Conservation (phyloP, 805 yeast species). For the Saturnispora hagleri region DNA sequence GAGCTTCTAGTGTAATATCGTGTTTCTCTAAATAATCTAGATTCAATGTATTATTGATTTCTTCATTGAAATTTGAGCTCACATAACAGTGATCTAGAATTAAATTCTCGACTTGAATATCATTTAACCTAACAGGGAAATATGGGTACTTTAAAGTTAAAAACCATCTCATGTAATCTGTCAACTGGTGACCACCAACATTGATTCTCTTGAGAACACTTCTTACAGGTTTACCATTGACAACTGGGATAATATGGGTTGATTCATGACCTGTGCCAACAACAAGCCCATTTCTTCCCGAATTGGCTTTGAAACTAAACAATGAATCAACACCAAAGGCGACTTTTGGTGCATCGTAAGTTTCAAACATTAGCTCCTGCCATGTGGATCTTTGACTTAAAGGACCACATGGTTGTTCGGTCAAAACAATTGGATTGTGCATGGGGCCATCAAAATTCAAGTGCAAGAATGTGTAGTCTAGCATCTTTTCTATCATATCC, state of each 20-base stretch:
- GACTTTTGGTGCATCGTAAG: constrained; percentile 64
- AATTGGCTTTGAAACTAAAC: constrained; percentile 64
- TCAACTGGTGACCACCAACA: constrained; percentile 82
- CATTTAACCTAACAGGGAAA: constrained; percentile 68
- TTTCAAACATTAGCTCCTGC: constrained; percentile 81
- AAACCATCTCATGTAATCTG: constrained; percentile 50
- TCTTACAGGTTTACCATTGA: constrained; percentile 57
- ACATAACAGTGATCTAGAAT: constrained; percentile 74
- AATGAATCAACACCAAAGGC: constrained; percentile 78
- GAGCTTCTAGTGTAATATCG: constrained; percentile 79
- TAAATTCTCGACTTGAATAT: constrained; percentile 55
- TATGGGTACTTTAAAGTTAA: constrained; percentile 81
- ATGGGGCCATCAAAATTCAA: constrained; percentile 57
- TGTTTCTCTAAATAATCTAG: constrained; percentile 54
- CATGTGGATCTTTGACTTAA: constrained; percentile 59
- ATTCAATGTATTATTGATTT: constrained; percentile 46
- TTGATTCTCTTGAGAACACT: constrained; percentile 70
- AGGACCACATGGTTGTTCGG: constrained; percentile 70
- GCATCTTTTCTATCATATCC: constrained; percentile 76
- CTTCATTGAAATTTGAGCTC: constrained; percentile 57
- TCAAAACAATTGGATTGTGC: constrained; percentile 71
- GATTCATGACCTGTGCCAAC: constrained; percentile 77
- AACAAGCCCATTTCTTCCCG: constrained; percentile 59
- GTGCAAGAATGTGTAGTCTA: constrained; percentile 80
- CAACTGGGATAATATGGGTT: constrained; percentile 74